phyloP scores from a whole-genome alignment of 2,329 filamentous ascomycete genomes.

The Lizonia empirigonia region DNA sequence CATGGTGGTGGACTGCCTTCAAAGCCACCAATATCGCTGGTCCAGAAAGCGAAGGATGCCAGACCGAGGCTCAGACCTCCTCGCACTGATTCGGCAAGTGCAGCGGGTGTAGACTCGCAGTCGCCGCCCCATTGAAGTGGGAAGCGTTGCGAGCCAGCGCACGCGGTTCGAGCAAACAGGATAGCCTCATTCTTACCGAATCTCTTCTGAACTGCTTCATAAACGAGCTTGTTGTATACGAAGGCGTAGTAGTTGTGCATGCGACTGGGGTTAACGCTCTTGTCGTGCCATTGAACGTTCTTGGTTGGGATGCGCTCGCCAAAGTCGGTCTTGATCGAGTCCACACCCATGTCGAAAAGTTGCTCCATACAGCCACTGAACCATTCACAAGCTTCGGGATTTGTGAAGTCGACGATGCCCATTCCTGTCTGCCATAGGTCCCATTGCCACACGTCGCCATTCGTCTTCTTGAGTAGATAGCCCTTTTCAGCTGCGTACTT shows the following conservation, averaged over 20 bases:
- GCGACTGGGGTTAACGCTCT: constrained; percentile 62
- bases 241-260: constrained; percentile 84
- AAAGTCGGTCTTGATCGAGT: constrained; percentile 78
- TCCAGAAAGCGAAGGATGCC: constrained; percentile 71
- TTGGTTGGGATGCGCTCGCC: constrained; percentile 72
- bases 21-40: constrained; percentile 73
- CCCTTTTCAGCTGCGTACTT: constrained; percentile 67
- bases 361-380: constrained; percentile 65
- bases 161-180: constrained; percentile 71
- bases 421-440: constrained; percentile 79
- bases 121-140: constrained; percentile 72
- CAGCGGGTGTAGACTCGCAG: constrained; percentile 74
- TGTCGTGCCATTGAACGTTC: constrained; percentile 69
- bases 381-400: constrained; percentile 70
- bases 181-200: constrained; percentile 61
- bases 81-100: constrained; percentile 72
- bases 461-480: constrained; percentile 72
- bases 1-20: constrained; percentile 70
- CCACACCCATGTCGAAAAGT: constrained; percentile 71
- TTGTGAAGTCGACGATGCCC: constrained; percentile 76
- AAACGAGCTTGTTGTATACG: constrained; percentile 72
- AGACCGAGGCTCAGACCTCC: constrained; percentile 69
- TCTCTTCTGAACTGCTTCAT: constrained; percentile 64
- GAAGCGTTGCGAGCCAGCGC: constrained; percentile 71
- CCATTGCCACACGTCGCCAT: constrained; percentile 75